phyloP scores from a whole-genome alignment of 2,329 filamentous ascomycete species.

The Colletotrichum tofieldiae region DNA sequence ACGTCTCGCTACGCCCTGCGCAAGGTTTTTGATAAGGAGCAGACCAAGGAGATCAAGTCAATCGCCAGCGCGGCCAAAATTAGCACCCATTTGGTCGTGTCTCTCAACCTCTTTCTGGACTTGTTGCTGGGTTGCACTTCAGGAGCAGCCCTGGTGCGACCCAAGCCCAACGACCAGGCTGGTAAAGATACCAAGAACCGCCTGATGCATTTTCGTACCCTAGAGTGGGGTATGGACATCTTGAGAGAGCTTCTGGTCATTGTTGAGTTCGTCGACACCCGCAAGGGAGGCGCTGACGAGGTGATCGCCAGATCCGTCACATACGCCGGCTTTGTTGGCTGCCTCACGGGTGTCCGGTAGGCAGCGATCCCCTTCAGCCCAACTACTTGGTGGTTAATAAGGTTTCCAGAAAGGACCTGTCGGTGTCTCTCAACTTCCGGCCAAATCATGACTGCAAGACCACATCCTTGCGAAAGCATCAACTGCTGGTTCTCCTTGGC shows the following conservation, averaged over 20 bases:
- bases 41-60: slow-evolving; percentile 71
- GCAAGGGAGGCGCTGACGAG: slow-evolving; percentile 47
- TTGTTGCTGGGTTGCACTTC: slow-evolving; percentile 75
- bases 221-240: slow-evolving; percentile 70
- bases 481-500: slow-evolving; percentile 69
- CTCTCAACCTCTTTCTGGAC: slow-evolving; percentile 73
- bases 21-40: slow-evolving; percentile 66
- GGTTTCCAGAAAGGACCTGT: slow-evolving; percentile 55
- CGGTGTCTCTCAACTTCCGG: slow-evolving; percentile 66
- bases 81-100: slow-evolving; percentile 70
- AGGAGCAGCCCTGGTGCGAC: slow-evolving; percentile 50
- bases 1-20: slow-evolving; percentile 64
- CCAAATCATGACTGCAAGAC: slow-evolving; percentile 60
- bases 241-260: slow-evolving; percentile 66
- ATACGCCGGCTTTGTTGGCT: slow-evolving; percentile 67
- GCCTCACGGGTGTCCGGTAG: slow-evolving; percentile 64
- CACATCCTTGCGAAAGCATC: slow-evolving; percentile 60
- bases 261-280: slow-evolving; percentile 62
- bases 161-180: too few species aligned
- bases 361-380: slow-evolving; percentile 20
- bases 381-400: not conserved
- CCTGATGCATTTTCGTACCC: slow-evolving; percentile 67
- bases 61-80: slow-evolving; percentile 66
- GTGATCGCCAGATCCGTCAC: slow-evolving; percentile 64
- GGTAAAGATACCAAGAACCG: slow-evolving; percentile 30